Evolutionary conservation across 306 rosid species (phyloP).

Genomic region (Prunus mume): DNA sequence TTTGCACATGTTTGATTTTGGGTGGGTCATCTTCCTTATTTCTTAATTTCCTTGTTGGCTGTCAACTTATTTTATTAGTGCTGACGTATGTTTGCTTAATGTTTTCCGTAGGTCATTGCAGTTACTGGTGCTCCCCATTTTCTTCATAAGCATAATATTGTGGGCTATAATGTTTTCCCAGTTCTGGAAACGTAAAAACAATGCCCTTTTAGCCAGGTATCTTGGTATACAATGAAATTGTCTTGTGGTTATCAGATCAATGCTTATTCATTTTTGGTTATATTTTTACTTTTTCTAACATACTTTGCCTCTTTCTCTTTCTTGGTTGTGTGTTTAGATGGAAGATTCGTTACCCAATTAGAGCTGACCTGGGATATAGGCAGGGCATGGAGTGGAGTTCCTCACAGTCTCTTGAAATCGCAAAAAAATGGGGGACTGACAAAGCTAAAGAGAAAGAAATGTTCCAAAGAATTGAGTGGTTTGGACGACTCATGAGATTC

Average conservation of each 20-base stretch:
- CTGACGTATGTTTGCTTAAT: slow-evolving; percentile 14
- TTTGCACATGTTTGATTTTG: slow-evolving; percentile 69
- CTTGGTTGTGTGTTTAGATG: slow-evolving; percentile 50
- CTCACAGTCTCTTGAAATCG: slow-evolving; percentile 44
- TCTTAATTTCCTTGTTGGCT: slow-evolving; percentile 6
- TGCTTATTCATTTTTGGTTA: not conserved
- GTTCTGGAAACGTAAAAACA: slow-evolving; percentile 95
- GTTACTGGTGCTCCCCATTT: slow-evolving; percentile 68
- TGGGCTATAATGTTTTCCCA: slow-evolving; percentile 95
- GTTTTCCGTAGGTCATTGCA: slow-evolving; percentile 58
- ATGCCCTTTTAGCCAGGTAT: slow-evolving; percentile 90
- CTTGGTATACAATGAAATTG: not conserved
- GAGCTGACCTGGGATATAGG: slow-evolving; percentile 52
- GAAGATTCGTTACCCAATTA: slow-evolving; percentile 57
- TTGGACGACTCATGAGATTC: slow-evolving; percentile 76
- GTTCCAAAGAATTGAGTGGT: slow-evolving; percentile 83
- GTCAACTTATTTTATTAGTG: slow-evolving; percentile 15
- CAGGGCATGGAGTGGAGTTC: slow-evolving; percentile 50
- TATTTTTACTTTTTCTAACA: not conserved
- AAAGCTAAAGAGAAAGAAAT: slow-evolving; percentile 56
- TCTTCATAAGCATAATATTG: slow-evolving; percentile 63
- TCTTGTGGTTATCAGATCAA: not conserved
- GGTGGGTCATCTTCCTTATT: slow-evolving; percentile 47
- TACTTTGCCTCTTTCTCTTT: slow-evolving; percentile 5
- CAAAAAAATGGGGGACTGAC: slow-evolving; percentile 57